A percentile compares a stretch with the other conserved stretches of the same genome.
These are phyloP conservation scores for Fusarium sp. DNA, from an alignment of 2,329 filamentous ascomycete genomes.

Conservation along the genomic window DNA sequence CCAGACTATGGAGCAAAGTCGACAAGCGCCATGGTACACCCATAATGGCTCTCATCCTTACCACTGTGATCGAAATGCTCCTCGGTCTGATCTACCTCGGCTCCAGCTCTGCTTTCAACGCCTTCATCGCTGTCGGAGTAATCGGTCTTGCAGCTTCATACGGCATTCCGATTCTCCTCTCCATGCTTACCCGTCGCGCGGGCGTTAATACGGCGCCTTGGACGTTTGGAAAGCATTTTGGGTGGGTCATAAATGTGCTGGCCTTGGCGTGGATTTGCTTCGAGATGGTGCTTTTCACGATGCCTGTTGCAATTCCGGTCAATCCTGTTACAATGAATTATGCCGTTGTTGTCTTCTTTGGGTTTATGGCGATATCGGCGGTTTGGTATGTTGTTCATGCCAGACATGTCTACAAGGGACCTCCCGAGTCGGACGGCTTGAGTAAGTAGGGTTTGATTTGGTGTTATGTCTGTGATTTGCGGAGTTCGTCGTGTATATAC, in stretches of 20 bases:
- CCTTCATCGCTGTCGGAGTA: constrained; percentile 82
- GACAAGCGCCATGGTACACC: constrained; percentile 75
- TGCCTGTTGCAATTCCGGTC: constrained; percentile 73
- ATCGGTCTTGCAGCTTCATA: constrained; percentile 82
- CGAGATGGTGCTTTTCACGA: constrained; percentile 79
- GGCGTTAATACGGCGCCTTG: constrained; percentile 72
- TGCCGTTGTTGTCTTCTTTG: constrained; percentile 73
- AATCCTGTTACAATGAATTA: constrained; percentile 71
- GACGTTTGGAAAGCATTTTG: constrained; percentile 72
- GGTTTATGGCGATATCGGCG: constrained; percentile 68
- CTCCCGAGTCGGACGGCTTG: constrained; percentile 40
- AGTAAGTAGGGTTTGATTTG: neutral
- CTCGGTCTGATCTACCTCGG: constrained; percentile 84
- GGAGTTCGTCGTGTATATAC: neutral
- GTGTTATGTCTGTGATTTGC: neutral
- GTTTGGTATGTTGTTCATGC: constrained; percentile 70
- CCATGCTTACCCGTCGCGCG: constrained; percentile 70
- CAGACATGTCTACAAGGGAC: constrained; percentile 43
- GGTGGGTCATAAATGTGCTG: constrained; percentile 73
- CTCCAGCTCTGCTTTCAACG: constrained; percentile 79
- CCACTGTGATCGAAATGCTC: constrained; percentile 74
- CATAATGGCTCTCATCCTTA: constrained; percentile 74
- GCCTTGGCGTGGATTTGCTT: constrained; percentile 77
- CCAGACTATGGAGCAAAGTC: constrained; percentile 72
- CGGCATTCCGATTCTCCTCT: constrained; percentile 79